Evolutionary conservation across 805 yeast species (phyloP), one percentile per base, ranked within the genome.

Genomic region (Scheffersomyces lignosus): DNA sequence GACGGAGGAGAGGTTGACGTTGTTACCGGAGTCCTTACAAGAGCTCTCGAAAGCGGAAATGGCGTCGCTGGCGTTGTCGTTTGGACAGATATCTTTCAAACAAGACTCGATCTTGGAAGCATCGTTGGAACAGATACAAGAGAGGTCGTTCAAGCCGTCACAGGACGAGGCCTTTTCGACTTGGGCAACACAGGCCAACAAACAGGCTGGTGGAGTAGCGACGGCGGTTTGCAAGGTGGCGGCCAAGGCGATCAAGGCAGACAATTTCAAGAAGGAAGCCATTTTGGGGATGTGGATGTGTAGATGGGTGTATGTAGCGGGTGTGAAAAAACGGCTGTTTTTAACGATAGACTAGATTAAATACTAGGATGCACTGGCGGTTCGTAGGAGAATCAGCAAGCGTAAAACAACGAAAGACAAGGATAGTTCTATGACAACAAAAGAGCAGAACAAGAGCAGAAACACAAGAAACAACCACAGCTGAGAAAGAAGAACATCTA

Each of bases 121-220:
- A 51, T 84, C 78, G 37, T 70, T 68, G 29, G 73, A 60, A 64
- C 95, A 86, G 51, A 85, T 64, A 71, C 96, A 88, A 29, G 66
- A 52, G 48, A 87, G 69, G 54, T 84, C 79, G 60, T 76, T 77
- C 60, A 87, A 60, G 39, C 80, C 69, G 41, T 66, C 49, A 64
- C 93, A 85, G 31, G 66, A 42, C 28, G 77, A 62, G 12, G 80
- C 72, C 58, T 75, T 75, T 44, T 75, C 70, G 38, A 84, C 90
- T 53, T 78, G 73, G 39, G 87, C 75, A 41, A 86, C 91, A 77
- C 96, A 88, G 27, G 96, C 95, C 60, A 89, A 72, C 48, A 89
- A 67, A 72, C 96, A 89, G 26, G 96, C 96, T 43, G 96, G 96
- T 34, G 96, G 93, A 37, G 86, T 82, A 31, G 79, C 76, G 20